Base-by-base conservation (phyloP, 2,329 filamentous ascomycete species). In the Fusarium domesticum region DNA sequence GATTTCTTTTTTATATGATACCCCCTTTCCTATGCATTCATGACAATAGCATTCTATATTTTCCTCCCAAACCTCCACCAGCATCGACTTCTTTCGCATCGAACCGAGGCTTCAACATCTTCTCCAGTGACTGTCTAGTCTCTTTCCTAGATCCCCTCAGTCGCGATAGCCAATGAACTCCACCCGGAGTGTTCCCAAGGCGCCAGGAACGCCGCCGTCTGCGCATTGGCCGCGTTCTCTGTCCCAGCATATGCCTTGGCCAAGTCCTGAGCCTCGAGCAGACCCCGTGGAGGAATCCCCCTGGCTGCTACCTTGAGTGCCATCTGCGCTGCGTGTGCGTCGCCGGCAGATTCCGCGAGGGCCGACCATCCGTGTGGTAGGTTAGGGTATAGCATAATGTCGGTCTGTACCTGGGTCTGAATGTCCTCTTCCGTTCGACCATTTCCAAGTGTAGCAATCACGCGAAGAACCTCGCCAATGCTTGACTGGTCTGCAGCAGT, bases 361-460 rank as follows among this genome's bases (percentile, higher is more conserved):
- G 85, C 76, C 33, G 81, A 77, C 93, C 93, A 98, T 1, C 89
- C 88, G 40, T 87, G 80, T 1, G 90, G 83, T 45, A 90, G 77
- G 45, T 84, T 76, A 0, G 93, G 93, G 37, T 87, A 79, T 17
- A 96, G 76, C 79, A 96, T 85, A 15, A 96, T 80, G 42, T 89
- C 84, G 14, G 76, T 80, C 59, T 89, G 83, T 1, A 87, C 79
- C 67, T 93, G 85, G 2, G 77, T 72, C 28, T 83, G 62, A 34
- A 78, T 70, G 41, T 77, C 73, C 38, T 76, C 68, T 30, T 78
- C 71, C 1, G 71, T 68, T 16, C 70, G 67, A 19, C 68, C 68
- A 25, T 76, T 69, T 6, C 73, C 72, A 16, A 87, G 66, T 5
- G 77, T 72, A 1, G 87, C 85, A 15, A 95, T 83, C 0, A 83